A percentile compares a stretch with the other conserved stretches of the same genome.
Conservation (phyloP, 805 yeast species). For the Brettanomyces bruxellensis region DNA sequence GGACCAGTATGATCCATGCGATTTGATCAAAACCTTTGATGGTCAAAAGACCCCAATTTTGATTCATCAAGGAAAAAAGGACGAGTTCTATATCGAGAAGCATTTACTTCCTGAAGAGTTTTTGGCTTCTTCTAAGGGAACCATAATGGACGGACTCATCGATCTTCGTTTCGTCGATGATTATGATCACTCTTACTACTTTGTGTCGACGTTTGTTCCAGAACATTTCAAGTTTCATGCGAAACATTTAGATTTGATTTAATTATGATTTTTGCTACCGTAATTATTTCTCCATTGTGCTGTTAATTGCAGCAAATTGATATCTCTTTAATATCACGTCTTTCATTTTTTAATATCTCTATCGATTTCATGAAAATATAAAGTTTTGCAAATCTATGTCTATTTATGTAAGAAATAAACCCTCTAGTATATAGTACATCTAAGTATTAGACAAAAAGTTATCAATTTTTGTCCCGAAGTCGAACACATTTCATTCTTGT, state of each 20-base stretch:
- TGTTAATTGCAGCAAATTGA: no score
- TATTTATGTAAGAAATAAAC: constrained; percentile 12
- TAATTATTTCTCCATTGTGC: no score
- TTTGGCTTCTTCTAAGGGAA: constrained; percentile 46
- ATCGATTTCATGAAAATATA: no score
- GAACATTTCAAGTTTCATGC: constrained; percentile 87
- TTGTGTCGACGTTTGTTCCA: constrained; percentile 67
- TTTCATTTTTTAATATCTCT: no score
- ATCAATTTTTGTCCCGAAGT: no score
- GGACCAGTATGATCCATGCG: constrained; percentile 75
- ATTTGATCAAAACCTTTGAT: constrained; percentile 47
- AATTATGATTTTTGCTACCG: no score
- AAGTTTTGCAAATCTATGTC: no score
- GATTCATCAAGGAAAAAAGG: constrained; percentile 76
- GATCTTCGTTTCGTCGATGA: constrained; percentile 61
- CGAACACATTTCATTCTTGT: no score
- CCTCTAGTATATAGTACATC: no score
- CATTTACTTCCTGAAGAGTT: constrained; percentile 75
- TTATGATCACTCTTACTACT: constrained; percentile 87
- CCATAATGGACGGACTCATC: constrained; percentile 52
- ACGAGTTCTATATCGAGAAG: constrained; percentile 40
- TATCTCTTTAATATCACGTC: no score
- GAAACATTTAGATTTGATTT: constrained; percentile 11
- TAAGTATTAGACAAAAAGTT: no score
- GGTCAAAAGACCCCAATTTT: constrained; percentile 52